Evolutionary conservation across 768 basidiomycete species (phyloP), one percentile per base, ranked within the genome.

Genomic region (Russula sp.): DNA sequence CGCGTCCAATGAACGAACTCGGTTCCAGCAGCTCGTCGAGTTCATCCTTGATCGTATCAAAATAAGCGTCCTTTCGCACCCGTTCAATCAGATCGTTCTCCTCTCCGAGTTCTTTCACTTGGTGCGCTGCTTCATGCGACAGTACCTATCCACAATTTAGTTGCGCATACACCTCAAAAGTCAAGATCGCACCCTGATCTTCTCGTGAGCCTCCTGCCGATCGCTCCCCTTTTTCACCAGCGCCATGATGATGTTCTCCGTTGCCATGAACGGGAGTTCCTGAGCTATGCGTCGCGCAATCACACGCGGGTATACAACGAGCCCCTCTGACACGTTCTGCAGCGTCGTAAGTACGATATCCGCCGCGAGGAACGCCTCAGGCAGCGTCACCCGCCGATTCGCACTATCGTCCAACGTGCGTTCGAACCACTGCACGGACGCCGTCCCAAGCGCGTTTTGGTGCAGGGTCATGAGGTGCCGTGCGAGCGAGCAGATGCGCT

Each of bases 241-340:
- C 1, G 94, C 94, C 97, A 99, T 98, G 77, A 98, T 98, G 76
- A 99, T 83, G 75, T 99, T 99, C 76, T 99, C 97, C 2, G 97
- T 99, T 5, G 96, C 94, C 97, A 99, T 98, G 83, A 98, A 98
- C 1, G 97, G 97, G 38, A 99, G 82, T 75, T 99, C 97, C 75
- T 98, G 92, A 3, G 86, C 76, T 74, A 99, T 95, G 42, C 93
- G 87, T 48, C 94, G 85, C 11, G 83, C 92, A 68, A 99, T 98
- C 65, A 99, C 96, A 74, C 85, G 88, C 11, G 97, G 97, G 75
- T 98, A 98, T 61, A 99, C 95, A n/a, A 98, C 94, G n/a, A 99
- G 83, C 0, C 96, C 97, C 76, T 98, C 97, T 3, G 90, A 91
- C 71, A 99, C 89, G 75, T 98, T 98, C 73, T 96, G 94, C 26